Conservation (phyloP, 2,329 filamentous ascomycete species). For the Phialocephala subalpina region DNA sequence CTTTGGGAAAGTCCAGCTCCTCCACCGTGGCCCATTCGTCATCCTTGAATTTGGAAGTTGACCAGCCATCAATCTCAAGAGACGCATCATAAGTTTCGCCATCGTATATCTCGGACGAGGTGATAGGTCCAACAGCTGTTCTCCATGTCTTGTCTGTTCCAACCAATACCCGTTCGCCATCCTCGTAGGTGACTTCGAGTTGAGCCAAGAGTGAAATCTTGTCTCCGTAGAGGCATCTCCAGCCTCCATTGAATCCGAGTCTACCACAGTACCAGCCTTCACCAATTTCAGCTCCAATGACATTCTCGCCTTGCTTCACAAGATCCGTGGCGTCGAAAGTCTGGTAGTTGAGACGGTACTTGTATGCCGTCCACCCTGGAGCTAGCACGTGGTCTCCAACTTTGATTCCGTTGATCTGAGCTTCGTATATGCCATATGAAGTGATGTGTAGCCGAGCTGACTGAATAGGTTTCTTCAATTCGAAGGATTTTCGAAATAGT, state of each 20-base stretch:
- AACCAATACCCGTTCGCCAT: constrained; percentile 11
- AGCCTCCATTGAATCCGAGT: constrained; percentile 43
- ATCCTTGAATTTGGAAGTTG: constrained; percentile 35
- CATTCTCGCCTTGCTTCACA: constrained; percentile 48
- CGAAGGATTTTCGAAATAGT: constrained; percentile 47
- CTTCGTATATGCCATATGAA: constrained; percentile 45
- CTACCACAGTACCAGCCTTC: constrained; percentile 59
- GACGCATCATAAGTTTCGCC: constrained; percentile 53
- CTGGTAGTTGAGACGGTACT: constrained; percentile 58
- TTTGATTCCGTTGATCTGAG: constrained; percentile 45
- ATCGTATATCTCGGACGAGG: constrained; percentile 48
- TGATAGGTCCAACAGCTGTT: constrained; percentile 35
- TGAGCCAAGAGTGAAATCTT: constrained; percentile 49
- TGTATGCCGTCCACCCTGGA: constrained; percentile 54
- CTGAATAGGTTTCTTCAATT: constrained; percentile 22
- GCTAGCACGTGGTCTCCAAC: constrained; percentile 45
- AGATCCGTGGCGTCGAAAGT: constrained; percentile 58
- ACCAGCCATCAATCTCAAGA: constrained; percentile 42
- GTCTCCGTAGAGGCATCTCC: constrained; percentile 49
- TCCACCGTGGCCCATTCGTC: constrained; percentile 38
- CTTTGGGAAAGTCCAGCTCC: constrained; percentile 45
- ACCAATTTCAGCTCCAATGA: constrained; percentile 51
- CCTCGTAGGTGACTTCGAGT: constrained; percentile 44
- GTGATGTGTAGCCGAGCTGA: constrained; percentile 46
- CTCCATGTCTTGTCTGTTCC: constrained; percentile 51